A percentile compares a stretch with the other conserved stretches of the same genome.
Evolutionary conservation across 1,284 basidiomycete genomes (phyloP).

Genomic region (Ceratobasidium sp.): DNA sequence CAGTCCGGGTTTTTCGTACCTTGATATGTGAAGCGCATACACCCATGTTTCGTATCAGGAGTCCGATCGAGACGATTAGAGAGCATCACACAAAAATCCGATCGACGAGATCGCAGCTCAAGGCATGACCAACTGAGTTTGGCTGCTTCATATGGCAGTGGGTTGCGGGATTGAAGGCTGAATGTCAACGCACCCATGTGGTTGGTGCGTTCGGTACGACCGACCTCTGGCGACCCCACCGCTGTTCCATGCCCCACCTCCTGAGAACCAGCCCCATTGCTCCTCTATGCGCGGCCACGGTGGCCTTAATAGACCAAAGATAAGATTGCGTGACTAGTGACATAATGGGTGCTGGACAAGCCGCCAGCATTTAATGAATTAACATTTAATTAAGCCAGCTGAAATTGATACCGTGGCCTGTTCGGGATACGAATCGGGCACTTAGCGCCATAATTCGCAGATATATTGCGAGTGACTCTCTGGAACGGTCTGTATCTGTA

Average conservation of each 20-base stretch:
- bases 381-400: neutral
- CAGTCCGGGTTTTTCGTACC: neutral
- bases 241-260: neutral
- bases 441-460: neutral
- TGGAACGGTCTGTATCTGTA: constrained; percentile 1
- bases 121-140: neutral
- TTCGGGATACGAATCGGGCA: neutral
- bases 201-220: neutral
- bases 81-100: neutral
- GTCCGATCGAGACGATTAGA: neutral
- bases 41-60: neutral
- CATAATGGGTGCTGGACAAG: too few species aligned
- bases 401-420: neutral
- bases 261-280: neutral
- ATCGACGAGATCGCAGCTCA: neutral
- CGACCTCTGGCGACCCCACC: neutral
- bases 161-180: neutral
- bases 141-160: neutral
- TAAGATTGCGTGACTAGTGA: too few species aligned
- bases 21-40: constrained; percentile 1
- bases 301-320: too few species aligned
- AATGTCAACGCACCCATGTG: neutral
- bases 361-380: too few species aligned
- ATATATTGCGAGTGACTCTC: neutral
- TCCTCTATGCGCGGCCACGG: neutral